Conservation (phyloP, 306 rosid species). For the Castanea mollissima region DNA sequence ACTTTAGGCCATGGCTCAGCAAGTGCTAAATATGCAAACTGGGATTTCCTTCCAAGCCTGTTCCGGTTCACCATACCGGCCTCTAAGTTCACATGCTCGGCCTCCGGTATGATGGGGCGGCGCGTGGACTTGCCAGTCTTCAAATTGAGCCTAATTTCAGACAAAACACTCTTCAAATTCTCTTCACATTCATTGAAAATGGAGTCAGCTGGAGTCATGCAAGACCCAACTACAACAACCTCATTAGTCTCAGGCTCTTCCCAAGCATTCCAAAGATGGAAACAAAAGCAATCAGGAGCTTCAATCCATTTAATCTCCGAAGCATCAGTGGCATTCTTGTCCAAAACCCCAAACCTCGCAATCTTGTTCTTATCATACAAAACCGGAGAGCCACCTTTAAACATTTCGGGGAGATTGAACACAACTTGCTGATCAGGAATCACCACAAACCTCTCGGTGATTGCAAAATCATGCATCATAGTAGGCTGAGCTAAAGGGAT, state of each 20-base stretch:
- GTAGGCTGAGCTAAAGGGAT: conserved; percentile 64
- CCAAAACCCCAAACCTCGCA: conserved; percentile 63
- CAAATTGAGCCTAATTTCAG: conserved; percentile 79
- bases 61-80: conserved; percentile 97
- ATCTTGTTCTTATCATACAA: conserved; percentile 61
- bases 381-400: conserved; percentile 88
- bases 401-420: conserved; percentile 72
- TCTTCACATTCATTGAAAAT: conserved; percentile 93
- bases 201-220: conserved; percentile 95
- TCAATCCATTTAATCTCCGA: conserved; percentile 69
- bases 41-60: conserved; percentile 65
- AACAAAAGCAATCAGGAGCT: conserved; percentile 84
- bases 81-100: conserved; percentile 70
- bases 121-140: conserved; percentile 64
- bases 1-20: conserved; percentile 99
- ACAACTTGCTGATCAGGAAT: conserved; percentile 97
- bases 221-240: conserved; percentile 83
- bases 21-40: conserved; percentile 70
- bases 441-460: conserved; percentile 65
- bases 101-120: conserved; percentile 42
- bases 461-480: conserved; percentile 96
- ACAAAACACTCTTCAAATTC: conserved; percentile 56
- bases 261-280: conserved; percentile 98
- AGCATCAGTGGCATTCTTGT: conserved; percentile 57
- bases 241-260: conserved; percentile 67